Evolutionary conservation across 768 basidiomycete species (phyloP), one percentile per base, ranked within the genome.

Genomic region (Xerocomellus intermedius): DNA sequence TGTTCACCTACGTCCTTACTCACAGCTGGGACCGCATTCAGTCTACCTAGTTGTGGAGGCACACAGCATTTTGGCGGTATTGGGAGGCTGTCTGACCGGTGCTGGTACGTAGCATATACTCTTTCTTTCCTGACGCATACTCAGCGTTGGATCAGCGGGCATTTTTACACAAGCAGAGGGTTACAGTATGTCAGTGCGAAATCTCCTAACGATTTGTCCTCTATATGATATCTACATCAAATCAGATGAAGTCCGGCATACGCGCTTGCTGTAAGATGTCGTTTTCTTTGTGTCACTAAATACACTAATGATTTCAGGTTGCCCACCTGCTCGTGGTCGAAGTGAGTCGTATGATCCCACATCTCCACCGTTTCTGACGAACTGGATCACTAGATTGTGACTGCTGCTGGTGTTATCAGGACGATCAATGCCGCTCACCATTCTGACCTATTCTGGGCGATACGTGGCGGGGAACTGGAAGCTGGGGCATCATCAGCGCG

Each of bases 131-230:
- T 19, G 36, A 16, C 28, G 14, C 16, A 16, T 24, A 38, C 24
- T 50, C 19, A 46, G 0, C 5, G 8, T 22, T 35, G 17, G 3
- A 7, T 35, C 2, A 54, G 52, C 59, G 5, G 81, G 76, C 22
- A 79, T 81, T 2, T 82, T 76, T 74, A 55, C 78, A 3, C 70
- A 73, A 45, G 81, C 79, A 21, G 80, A 77, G 1, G 80, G 81
- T 1, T 75, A 80, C 45, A 73, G 77, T 44, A 64, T 70, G 38
- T 65, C 17, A 54, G 59, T 47, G 16, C 16, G 4, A 42, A 12
- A 8, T 22, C 1, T 19, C 2, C 6, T 8, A 9, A 13, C 6
- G 17, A 5, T 41, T 2, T 14, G 4, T 28, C 6, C 8, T 8
- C 7, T 21, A n/a, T 10, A 16, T 48, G 12, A 42, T 19, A 36